A percentile compares a stretch with the other conserved stretches of the same genome.
These are phyloP conservation scores for Gossypium trilobum DNA, from an alignment of 441 rosid genomes.

Conservation along the genomic window DNA sequence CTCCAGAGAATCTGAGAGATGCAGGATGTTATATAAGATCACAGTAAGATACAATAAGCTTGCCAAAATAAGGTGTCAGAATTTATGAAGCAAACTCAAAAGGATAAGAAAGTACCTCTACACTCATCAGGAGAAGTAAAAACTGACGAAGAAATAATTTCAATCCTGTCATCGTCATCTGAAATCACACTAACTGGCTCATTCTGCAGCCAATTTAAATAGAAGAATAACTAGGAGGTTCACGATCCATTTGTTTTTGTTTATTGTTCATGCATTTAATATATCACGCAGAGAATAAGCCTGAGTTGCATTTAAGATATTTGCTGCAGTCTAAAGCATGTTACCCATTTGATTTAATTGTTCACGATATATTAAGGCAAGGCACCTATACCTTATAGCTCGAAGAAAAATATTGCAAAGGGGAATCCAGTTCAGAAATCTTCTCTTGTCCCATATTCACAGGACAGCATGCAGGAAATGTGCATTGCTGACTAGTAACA, in stretches of 20 bases:
- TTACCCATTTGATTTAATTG: conserved; percentile 1
- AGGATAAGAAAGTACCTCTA: conserved; percentile 24
- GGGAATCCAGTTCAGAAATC: conserved; percentile 15
- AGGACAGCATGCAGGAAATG: conserved; percentile 9
- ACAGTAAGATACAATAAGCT: conserved; percentile 12
- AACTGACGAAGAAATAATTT: conserved; percentile 18
- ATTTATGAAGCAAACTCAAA: not conserved
- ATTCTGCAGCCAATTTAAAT: conserved; percentile 31
- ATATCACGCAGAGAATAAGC: conserved; percentile 9
- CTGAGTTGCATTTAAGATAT: conserved; percentile 15
- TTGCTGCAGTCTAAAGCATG: conserved; percentile 6
- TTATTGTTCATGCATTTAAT: not conserved
- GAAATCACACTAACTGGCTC: conserved; percentile 25
- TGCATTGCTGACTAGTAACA: not conserved
- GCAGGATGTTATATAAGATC: conserved; percentile 12
- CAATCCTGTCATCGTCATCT: conserved; percentile 27
- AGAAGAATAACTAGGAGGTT: conserved; percentile 10
- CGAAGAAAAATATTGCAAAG: conserved; percentile 21
- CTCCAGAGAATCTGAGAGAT: conserved; percentile 28
- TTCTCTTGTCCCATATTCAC: conserved; percentile 12
- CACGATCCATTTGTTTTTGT: not conserved
- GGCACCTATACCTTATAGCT: conserved; percentile 18
- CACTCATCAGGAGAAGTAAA: conserved; percentile 22
- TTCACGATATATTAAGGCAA: conserved; percentile 1
- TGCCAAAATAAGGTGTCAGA: not conserved